A percentile compares a stretch with the other conserved stretches of the same genome.
phyloP scores from a whole-genome alignment of 2,329 filamentous ascomycete genomes.

The Paecilomyces niveus region DNA sequence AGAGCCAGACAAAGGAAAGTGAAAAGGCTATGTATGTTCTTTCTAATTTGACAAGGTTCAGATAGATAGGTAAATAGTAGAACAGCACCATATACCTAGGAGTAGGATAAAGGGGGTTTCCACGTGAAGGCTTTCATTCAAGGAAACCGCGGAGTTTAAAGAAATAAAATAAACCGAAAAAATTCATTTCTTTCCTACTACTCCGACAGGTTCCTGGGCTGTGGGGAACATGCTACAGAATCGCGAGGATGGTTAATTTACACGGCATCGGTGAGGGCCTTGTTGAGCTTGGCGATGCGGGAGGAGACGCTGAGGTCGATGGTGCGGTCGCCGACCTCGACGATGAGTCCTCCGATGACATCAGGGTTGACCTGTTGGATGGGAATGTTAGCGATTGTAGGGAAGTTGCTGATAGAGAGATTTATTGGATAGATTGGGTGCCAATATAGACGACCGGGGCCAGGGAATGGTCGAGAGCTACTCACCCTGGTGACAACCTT shows the following conservation, averaged over 20 bases:
- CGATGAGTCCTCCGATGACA: constrained; percentile 85
- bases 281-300: constrained; percentile 98
- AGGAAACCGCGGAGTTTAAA: not conserved
- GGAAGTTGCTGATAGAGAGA: no score
- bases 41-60: not conserved
- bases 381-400: constrained; percentile 1
- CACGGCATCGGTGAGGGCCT: constrained; percentile 92
- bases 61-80: not conserved
- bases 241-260: constrained; percentile 52
- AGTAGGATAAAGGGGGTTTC: not conserved
- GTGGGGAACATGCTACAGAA: not conserved
- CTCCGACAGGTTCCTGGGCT: not conserved
- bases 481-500: constrained; percentile 86
- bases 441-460: not conserved
- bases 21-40: not conserved
- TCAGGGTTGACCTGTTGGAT: constrained; percentile 74
- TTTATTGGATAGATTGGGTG: no score
- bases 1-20: not conserved
- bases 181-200: not conserved
- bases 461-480: constrained; percentile 8
- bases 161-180: not conserved
- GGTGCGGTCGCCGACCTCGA: constrained; percentile 33
- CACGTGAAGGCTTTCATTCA: not conserved
- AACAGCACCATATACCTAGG: not conserved
- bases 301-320: constrained; percentile 56